Evolutionary conservation across 805 yeast species (phyloP).

Genomic region (Nakazawaea peltata): DNA sequence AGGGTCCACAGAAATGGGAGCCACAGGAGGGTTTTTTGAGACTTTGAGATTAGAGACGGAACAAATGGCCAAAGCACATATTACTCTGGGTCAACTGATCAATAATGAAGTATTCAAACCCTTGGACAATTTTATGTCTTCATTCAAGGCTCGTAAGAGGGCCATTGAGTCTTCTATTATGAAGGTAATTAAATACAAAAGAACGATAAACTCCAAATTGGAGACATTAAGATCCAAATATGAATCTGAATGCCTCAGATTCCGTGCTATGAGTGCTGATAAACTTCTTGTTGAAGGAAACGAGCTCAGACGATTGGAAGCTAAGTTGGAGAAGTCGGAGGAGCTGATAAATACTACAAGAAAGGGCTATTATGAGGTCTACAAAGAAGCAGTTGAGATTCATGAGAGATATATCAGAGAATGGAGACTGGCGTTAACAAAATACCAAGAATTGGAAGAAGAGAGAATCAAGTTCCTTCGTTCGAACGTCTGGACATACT

Average conservation of each 20-base stretch:
- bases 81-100: conserved; percentile 41
- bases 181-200: conserved; percentile 43
- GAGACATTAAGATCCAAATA: conserved; percentile 37
- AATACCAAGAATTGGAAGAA: conserved; percentile 60
- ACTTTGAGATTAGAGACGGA: conserved; percentile 49
- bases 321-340: conserved; percentile 44
- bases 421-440: conserved; percentile 59
- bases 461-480: conserved; percentile 66
- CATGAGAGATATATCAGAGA: conserved; percentile 61
- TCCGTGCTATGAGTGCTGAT: conserved; percentile 53
- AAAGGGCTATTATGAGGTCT: conserved; percentile 49
- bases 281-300: conserved; percentile 65
- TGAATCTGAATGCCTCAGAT: conserved; percentile 47
- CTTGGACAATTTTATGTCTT: conserved; percentile 40
- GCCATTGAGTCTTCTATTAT: conserved; percentile 50
- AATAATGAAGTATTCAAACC: conserved; percentile 43
- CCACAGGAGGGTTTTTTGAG: conserved; percentile 52
- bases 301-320: conserved; percentile 55
- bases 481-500: conserved; percentile 68
- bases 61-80: conserved; percentile 49
- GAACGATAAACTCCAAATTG: conserved; percentile 26
- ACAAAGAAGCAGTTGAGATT: conserved; percentile 44
- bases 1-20: conserved; percentile 55
- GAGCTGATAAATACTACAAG: conserved; percentile 32
- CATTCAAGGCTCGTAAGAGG: conserved; percentile 44